Evolutionary conservation across 805 yeast species (phyloP), one percentile per base, ranked within the genome.

Genomic region (Nakazawaea sp.): DNA sequence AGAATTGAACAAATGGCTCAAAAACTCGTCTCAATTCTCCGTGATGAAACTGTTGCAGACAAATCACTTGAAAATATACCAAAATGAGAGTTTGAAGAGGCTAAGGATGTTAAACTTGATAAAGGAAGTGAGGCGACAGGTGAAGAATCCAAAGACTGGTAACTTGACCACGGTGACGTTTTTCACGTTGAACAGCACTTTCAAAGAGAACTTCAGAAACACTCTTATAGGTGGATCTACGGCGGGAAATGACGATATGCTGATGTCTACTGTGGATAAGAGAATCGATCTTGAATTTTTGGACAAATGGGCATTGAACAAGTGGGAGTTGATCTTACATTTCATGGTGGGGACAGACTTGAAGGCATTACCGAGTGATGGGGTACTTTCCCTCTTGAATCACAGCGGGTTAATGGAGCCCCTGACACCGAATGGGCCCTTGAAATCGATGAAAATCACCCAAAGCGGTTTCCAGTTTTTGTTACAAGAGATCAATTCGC

Each of bases 271-370:
- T 3, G 38, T 20, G 12, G 25, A 28, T 15, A 32, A 23, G 13
- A 62, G 62, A 21, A 81, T 83, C 4, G 78, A 74, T 32, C 58
- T 78, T n/a, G 70, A 68, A 26, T 81, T 80, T 49, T 64, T 90
- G 33, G 94, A 86, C 47, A 66, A 66, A 27, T 89, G 87, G 59
- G 95, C 96, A 11, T 72, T 87, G 5, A 73, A 70, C 32, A 87
- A 83, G 53, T 92, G 98, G 98, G 99, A 92, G 55, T 76, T 86
- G 6, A 90, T 92, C 47, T 66, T 92, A 49, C 97, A 92, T 66
- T 92, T 81, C 62, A 90, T 92, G 97, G 99, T 92, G 30, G 96
- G 97, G 2, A 86, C 97, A 0, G 84, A 85, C 35, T 61, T 80
- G 32, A 66, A 73, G 9, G 70, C 66, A 13, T 62, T 74, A 2